Evolutionary conservation across 2,329 filamentous ascomycete species (phyloP).

Genomic region (Diaporthe sp.): DNA sequence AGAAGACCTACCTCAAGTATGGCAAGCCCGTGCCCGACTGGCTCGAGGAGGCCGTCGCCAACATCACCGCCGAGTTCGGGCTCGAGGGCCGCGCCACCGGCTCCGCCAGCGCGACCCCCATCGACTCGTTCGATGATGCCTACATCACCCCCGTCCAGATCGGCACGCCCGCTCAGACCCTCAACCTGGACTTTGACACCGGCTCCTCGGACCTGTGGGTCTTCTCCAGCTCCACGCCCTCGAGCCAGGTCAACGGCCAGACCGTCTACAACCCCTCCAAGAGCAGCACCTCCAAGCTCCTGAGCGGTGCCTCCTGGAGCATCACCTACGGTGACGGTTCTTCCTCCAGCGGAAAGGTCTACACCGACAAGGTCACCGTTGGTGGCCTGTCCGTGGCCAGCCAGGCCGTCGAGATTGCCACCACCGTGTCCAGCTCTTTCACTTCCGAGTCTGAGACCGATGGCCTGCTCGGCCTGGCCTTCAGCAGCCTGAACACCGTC

Average conservation of each 20-base stretch:
- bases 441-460: constrained; percentile 54
- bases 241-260: constrained; percentile 46
- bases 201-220: constrained; percentile 60
- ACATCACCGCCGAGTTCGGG: constrained; percentile 18
- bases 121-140: constrained; percentile 48
- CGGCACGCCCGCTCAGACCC: constrained; percentile 57
- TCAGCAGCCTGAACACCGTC: constrained; percentile 60
- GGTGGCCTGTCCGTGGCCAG: constrained; percentile 54
- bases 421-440: constrained; percentile 57
- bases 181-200: constrained; percentile 62
- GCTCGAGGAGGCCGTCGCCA: constrained; percentile 39
- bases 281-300: constrained; percentile 48
- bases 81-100: constrained; percentile 40
- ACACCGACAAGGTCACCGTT: constrained; percentile 50
- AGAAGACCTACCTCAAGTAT: constrained; percentile 45
- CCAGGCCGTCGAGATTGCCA: constrained; percentile 61
- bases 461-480: constrained; percentile 61
- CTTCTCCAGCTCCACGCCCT: constrained; percentile 49
- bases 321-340: constrained; percentile 53
- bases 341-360: constrained; percentile 50
- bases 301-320: constrained; percentile 48
- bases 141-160: constrained; percentile 53
- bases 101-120: constrained; percentile 40
- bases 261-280: constrained; percentile 49
- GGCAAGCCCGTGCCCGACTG: constrained; percentile 40